Evolutionary conservation across 352 stramenopile genomes (phyloP), one percentile per base, ranked within the genome.

Genomic region (Phytophthora melonis): DNA sequence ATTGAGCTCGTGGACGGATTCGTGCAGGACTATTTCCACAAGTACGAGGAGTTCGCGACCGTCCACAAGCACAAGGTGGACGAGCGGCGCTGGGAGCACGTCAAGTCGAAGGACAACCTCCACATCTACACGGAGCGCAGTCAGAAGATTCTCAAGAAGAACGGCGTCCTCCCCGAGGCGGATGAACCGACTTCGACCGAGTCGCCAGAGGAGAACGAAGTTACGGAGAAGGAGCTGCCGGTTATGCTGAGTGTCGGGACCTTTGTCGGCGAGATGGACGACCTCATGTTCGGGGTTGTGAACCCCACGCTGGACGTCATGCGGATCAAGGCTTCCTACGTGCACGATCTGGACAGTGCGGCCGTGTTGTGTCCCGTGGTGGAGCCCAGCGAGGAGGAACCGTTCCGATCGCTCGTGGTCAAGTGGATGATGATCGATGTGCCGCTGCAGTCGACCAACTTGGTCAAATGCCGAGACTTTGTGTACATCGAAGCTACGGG

Each of bases 261-360:
- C 0, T 74, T 83, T 25, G 62, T 68, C 3, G 75, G 75, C 3
- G 36, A 80, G 27, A 62, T 83, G 45, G 68, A 83, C 43, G 79
- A 86, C 59, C 59, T 83, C 59, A 80, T 86, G 77, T 80, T 80
- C 19, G 72, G 72, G 2, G 66, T 78, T 11, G 61, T 78, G 41
- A 84, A 80, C 39, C 74, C 71, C 9, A 82, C 74, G 18, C 59
- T 76, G 13, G 74, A 78, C n/a, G 30, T 6, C 36, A 84, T 82
- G 77, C 63, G 66, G 3, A 69, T 83, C 34, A 83, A 84, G 64
- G 72, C 74, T 5, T 73, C 61, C 16, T 74, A 77, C 54, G 75
- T 78, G 2, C 66, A 84, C 36, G 74, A 80, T 8, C 72, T 80
- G 3, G 63, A 74, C 39, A 76, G 72, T 72, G 74, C 64, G 34